Evolutionary conservation across 352 stramenopile genomes (phyloP), one percentile per base, ranked within the genome.

Genomic region (Phytophthora pinifolia): DNA sequence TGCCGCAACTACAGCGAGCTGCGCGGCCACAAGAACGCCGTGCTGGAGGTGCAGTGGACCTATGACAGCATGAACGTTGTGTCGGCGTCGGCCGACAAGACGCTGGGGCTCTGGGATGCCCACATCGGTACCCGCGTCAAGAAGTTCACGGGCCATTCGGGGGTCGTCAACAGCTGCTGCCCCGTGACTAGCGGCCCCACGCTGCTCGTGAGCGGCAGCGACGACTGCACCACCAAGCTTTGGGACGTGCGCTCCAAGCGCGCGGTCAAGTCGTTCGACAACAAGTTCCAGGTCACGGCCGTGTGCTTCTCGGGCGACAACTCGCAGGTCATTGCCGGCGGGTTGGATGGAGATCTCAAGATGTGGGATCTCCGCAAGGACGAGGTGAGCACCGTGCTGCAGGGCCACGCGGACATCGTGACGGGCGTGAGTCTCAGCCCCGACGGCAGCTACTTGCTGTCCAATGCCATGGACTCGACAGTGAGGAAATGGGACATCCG

Each of bases 1-100:
- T 98, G 90, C 66, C 69, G 74, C 38, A 99, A 98, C 61, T 98
- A 97, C 60, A 96, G 88, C 59, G 75, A 97, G n/a, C 67, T 98
- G 14, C 74, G 37, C 8, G 96, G 94, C 17, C 96, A 99, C 70
- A 98, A 98, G 74, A 99, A 98, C 70, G 94, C 95, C 6, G 86
- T 98, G 25, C 54, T 98, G 20, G 88, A 98, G 67, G 70, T 97
- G 9, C 77, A 94, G 46, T 99, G 92, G 86, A 94, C 81, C 8
- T 91, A 91, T 58, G 86, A 98, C 73, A 89, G 80, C 34, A 59
- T 82, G 33, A 79, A 86, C 31, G 48, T 99, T 27, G 74, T 96
- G 18, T 97, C 92, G 7, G 86, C 84, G 15, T 97, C 88, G 46
- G 95, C 94, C 5, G 96, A 98, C 71, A 97, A 97, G 63, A 96